phyloP scores from a whole-genome alignment of 83 land plant species.

The Picea mariana region DNA sequence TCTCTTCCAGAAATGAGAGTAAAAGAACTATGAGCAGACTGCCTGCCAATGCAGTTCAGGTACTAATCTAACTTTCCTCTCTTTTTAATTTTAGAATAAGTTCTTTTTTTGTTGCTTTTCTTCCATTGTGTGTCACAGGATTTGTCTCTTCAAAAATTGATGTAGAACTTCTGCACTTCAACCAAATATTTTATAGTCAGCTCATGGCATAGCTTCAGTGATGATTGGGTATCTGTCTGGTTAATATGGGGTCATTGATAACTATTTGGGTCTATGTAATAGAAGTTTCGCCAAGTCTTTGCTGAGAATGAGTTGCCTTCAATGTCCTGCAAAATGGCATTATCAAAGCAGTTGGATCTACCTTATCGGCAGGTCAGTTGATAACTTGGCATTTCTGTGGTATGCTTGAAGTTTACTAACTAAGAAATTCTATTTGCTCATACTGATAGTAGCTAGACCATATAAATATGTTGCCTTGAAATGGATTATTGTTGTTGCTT shows the following conservation, averaged over 20 bases:
- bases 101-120: background rate
- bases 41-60: conserved; percentile 24
- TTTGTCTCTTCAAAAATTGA: background rate
- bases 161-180: conserved; percentile 9
- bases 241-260: background rate
- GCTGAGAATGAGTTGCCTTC: conserved; percentile 20
- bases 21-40: conserved; percentile 18
- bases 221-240: background rate
- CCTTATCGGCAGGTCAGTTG: conserved; percentile 16
- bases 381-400: no score
- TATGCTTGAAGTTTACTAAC: no score
- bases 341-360: conserved; percentile 23
- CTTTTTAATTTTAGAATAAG: background rate
- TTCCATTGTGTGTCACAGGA: background rate
- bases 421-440: background rate
- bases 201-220: background rate
- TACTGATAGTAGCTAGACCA: background rate
- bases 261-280: conserved; percentile 1
- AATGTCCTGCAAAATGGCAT: background rate
- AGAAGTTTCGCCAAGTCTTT: conserved; percentile 18
- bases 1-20: conserved; percentile 5
- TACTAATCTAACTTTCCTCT: conserved; percentile 16
- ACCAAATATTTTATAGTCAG: background rate
- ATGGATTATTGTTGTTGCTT: background rate
- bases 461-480: background rate